Conservation (phyloP, 1,284 basidiomycete species). For the Sporisorium iseilematis-ciliati region DNA sequence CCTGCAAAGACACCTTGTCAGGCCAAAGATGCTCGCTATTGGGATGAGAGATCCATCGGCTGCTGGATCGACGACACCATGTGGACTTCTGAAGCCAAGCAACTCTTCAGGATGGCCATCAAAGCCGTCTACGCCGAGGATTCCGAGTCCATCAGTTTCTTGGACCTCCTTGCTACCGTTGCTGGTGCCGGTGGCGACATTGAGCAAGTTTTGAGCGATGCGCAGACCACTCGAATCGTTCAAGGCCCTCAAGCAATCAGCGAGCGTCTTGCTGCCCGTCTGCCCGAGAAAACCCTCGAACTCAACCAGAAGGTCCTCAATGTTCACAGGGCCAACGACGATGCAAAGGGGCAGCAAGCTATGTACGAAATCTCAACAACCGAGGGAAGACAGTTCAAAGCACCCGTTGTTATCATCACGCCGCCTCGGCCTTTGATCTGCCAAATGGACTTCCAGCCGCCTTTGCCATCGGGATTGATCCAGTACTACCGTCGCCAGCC, state of each 20-base stretch:
- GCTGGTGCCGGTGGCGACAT: constrained; percentile 42
- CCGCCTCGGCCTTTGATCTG: constrained; percentile 39
- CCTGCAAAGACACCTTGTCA: constrained; percentile 26
- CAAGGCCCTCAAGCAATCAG: constrained; percentile 43
- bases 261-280: constrained; percentile 33
- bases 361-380: constrained; percentile 28
- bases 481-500: constrained; percentile 52
- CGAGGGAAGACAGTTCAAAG: constrained; percentile 21
- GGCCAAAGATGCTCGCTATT: constrained; percentile 31
- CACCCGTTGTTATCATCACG: constrained; percentile 39
- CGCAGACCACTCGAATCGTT: constrained; percentile 41
- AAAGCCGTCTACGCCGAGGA: constrained; percentile 52
- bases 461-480: constrained; percentile 37
- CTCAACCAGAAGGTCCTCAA: constrained; percentile 27
- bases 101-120: constrained; percentile 46
- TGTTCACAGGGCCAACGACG: constrained; percentile 10
- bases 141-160: constrained; percentile 41
- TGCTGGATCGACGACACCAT: constrained; percentile 50
- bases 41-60: constrained; percentile 44
- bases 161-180: constrained; percentile 44
- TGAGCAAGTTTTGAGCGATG: constrained; percentile 43
- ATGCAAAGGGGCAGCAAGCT: not conserved
- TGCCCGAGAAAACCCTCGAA: constrained; percentile 14
- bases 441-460: constrained; percentile 43
- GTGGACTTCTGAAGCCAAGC: constrained; percentile 36